These are phyloP conservation scores for Fusarium domesticum DNA, from an alignment of 2,329 filamentous ascomycete genomes.

Conservation along the genomic window DNA sequence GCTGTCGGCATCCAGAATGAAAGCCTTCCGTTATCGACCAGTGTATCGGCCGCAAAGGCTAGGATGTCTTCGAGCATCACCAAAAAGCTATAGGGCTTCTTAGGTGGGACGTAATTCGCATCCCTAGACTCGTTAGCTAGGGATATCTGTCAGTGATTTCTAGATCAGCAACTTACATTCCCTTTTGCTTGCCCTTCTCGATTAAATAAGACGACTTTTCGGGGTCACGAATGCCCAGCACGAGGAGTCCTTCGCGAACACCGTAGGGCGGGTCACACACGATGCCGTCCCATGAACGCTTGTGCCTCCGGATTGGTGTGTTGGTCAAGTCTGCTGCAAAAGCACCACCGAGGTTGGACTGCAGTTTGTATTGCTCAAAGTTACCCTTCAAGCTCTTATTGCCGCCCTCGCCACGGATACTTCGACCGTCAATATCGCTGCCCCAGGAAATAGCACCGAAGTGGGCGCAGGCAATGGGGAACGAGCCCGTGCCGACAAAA, in stretches of 20 bases:
- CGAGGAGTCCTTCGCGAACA: constrained; percentile 85
- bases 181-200: constrained; percentile 66
- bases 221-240: constrained; percentile 73
- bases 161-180: constrained; percentile 54
- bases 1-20: constrained; percentile 98
- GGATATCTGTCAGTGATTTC: not conserved
- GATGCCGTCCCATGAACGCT: constrained; percentile 78
- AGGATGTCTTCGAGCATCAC: constrained; percentile 90
- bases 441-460: constrained; percentile 83
- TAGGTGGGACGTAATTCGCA: constrained; percentile 76
- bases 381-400: constrained; percentile 60
- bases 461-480: constrained; percentile 84
- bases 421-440: constrained; percentile 90
- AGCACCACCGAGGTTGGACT: constrained; percentile 65
- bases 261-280: constrained; percentile 96
- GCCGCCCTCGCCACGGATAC: constrained; percentile 69
- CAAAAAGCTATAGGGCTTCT: constrained; percentile 86
- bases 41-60: constrained; percentile 69
- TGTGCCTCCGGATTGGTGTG: constrained; percentile 61
- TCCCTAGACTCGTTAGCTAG: constrained; percentile 32
- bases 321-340: constrained; percentile 89
- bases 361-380: constrained; percentile 77
- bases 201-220: constrained; percentile 58
- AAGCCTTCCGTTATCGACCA: constrained; percentile 76
- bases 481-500: constrained; percentile 92